Conservation (phyloP, 1,284 basidiomycete species). For the Ganoderma resinaceum region DNA sequence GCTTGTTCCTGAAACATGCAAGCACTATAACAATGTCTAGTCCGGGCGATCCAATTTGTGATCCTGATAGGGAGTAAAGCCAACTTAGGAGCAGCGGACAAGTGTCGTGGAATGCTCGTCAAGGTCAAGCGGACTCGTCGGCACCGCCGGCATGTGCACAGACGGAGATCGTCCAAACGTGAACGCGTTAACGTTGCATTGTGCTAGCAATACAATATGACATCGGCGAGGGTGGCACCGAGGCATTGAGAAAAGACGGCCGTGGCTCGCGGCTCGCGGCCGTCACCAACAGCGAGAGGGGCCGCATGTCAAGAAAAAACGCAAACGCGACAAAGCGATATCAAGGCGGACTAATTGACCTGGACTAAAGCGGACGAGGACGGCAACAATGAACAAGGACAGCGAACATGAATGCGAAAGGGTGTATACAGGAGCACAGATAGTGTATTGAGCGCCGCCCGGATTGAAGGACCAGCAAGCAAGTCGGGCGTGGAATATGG, state of each 20-base stretch:
- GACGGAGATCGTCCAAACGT: slow-evolving; percentile 14
- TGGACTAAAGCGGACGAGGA: background rate
- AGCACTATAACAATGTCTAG: background rate
- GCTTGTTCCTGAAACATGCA: background rate
- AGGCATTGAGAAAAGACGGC: background rate
- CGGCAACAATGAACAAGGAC: background rate
- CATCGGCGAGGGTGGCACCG: slow-evolving; percentile 19
- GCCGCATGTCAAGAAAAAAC: slow-evolving; percentile 6
- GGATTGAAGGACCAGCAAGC: slow-evolving; percentile 34
- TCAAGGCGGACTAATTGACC: slow-evolving; percentile 7
- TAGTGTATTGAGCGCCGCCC: slow-evolving; percentile 23
- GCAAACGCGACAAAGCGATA: slow-evolving; percentile 17
- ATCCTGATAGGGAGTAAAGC: background rate
- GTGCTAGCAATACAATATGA: slow-evolving; percentile 34
- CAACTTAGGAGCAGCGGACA: background rate
- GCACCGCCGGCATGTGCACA: background rate
- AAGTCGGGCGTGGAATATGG: slow-evolving; percentile 31
- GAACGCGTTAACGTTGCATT: slow-evolving; percentile 31
- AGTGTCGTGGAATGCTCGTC: background rate
- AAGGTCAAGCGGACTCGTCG: background rate
- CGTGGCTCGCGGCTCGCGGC: background rate
- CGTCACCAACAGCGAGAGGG: background rate
- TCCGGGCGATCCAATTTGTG: background rate
- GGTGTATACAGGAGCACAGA: slow-evolving; percentile 16
- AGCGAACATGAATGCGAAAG: slow-evolving; percentile 9